Conservation (phyloP, 768 basidiomycete species). For the Paxillus rubicundulus region DNA sequence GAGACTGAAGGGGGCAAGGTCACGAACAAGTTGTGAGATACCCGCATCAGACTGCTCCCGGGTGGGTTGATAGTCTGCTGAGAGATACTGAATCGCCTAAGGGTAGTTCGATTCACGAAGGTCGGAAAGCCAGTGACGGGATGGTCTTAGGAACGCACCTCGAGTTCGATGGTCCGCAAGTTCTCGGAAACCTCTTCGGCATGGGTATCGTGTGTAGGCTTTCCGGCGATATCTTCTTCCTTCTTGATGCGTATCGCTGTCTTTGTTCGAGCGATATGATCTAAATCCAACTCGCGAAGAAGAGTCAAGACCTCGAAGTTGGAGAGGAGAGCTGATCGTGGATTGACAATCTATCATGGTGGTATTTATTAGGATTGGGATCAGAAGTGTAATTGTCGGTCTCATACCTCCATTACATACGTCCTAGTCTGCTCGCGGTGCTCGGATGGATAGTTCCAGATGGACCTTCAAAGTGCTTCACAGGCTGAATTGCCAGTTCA, state of each 20-base stretch:
- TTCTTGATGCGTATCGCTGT: constrained; percentile 73
- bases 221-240: constrained; percentile 58
- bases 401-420: constrained; percentile 1
- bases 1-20: constrained; percentile 64
- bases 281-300: constrained; percentile 71
- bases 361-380: neutral
- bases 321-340: constrained; percentile 77
- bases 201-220: constrained; percentile 29
- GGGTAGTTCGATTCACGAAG: neutral
- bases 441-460: neutral
- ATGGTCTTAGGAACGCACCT: constrained; percentile 34
- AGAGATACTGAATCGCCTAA: constrained; percentile 84
- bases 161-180: constrained; percentile 80
- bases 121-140: neutral
- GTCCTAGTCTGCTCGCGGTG: too few species aligned
- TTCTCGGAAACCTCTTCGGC: constrained; percentile 71
- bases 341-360: constrained; percentile 34
- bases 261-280: constrained; percentile 68
- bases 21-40: constrained; percentile 63
- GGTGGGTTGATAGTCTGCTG: constrained; percentile 70
- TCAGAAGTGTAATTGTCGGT: neutral
- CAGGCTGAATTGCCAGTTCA: too few species aligned
- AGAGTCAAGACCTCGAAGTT: constrained; percentile 84
- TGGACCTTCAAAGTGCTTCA: too few species aligned
- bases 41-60: constrained; percentile 59